phyloP scores from a whole-genome alignment of 768 basidiomycete species.

The Termitomyces bulborhizus region DNA sequence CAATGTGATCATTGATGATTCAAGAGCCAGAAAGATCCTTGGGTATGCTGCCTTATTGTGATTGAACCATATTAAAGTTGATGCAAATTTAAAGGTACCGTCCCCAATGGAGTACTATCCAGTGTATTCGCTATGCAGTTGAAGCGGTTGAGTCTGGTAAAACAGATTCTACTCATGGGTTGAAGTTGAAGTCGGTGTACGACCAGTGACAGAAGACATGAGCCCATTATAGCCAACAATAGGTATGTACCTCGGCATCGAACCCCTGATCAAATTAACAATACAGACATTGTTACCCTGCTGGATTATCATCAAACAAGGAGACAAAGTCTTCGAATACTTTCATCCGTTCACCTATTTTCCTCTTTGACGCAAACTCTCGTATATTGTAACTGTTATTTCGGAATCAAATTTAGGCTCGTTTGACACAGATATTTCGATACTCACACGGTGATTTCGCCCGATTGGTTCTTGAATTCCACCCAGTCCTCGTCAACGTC shows the following conservation, averaged over 20 bases:
- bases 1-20: no score
- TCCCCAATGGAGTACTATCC: no score
- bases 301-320: constrained; percentile 28
- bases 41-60: no score
- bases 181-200: constrained; percentile 9
- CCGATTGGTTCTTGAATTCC: constrained; percentile 23
- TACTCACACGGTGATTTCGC: constrained; percentile 23
- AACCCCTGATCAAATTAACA: neutral
- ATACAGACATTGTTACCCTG: neutral
- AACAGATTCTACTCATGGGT: constrained; percentile 16
- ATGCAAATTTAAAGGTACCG: no score
- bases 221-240: neutral
- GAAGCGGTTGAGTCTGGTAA: constrained; percentile 22
- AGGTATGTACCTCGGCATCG: neutral
- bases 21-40: no score
- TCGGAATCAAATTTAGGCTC: neutral
- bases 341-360: constrained; percentile 34
- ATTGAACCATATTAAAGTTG: no score
- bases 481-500: constrained; percentile 39
- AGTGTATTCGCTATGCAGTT: constrained; percentile 23
- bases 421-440: neutral
- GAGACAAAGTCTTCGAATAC: constrained; percentile 35
- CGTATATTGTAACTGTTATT: constrained; percentile 25
- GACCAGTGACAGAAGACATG: neutral
- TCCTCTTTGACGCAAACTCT: constrained; percentile 23